Base-by-base conservation (phyloP, 179 eudicot genomes). In the Patellifolia procumbens region DNA sequence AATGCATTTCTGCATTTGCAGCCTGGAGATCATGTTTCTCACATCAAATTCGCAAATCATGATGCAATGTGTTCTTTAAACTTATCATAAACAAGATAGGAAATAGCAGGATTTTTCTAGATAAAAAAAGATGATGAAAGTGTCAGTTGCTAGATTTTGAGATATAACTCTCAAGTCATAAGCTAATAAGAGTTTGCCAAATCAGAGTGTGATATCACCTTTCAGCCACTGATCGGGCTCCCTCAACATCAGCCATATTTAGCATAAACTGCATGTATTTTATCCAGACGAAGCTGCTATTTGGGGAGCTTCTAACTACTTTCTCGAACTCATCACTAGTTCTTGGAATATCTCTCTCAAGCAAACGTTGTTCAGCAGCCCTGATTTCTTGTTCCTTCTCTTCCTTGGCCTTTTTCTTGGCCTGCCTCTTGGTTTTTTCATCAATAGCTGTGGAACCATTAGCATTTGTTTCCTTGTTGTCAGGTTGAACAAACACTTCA, bases 241-340 rank as follows among this genome's bases (percentile, higher is more conserved):
- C 96, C 83, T 91, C 98, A 76, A 91, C 82, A 64, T 94, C 95
- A 59, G 90, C 91, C 81, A 87, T 74, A 59, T 88, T 83, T 48
- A 91, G 87, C 94, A 87, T 85, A 85, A 84, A 88, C 5, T 87
- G 89, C 97, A 92, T 92, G 85, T 91, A 94, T 45, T 92, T 88
- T 73, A 92, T 86, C 97, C 98, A 92, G 52, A 92, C 81, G 79
- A 87, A 92, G 80, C 98, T 92, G 88, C 88, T 91, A 73, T 94
- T 91, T 22, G 94, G 98, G 77, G 93, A 94, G 80, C 83, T 92
- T 81, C 97, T 84, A 24, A 92, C 84, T 56, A 88, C 81, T 76
- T 88, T 94, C 87, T 94, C 98, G 80, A 87, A 94, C 76, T 94
- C 98, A 76, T 94, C 93, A 31, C 86, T 85, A 79, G 85, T 91